A percentile compares a stretch with the other conserved stretches of the same genome.
Evolutionary conservation across 2,329 filamentous ascomycete species (phyloP).

Genomic region (Verticillium alfalfae): DNA sequence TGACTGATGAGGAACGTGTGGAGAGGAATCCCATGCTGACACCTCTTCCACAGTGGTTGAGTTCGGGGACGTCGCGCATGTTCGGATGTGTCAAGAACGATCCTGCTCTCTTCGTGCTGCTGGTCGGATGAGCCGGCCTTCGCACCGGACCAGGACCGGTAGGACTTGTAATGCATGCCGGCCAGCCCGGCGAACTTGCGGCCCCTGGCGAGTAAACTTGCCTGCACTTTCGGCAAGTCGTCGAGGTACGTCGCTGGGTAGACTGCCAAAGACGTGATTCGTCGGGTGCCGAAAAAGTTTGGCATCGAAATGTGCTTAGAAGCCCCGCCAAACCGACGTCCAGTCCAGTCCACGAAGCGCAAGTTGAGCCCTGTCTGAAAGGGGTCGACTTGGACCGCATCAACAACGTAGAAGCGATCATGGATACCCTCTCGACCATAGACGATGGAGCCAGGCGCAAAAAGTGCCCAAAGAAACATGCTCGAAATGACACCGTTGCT

Average conservation of each 20-base stretch:
- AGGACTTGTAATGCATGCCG: constrained; percentile 41
- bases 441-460: constrained; percentile 38
- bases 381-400: not conserved
- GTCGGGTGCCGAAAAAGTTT: constrained; percentile 33
- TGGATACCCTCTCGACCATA: constrained; percentile 30
- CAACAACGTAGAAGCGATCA: constrained; percentile 15
- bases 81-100: constrained; percentile 4
- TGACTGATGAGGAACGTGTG: constrained; percentile 10
- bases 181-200: constrained; percentile 35
- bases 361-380: constrained; percentile 20
- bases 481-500: constrained; percentile 47
- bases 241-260: constrained; percentile 40
- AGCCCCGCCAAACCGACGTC: constrained; percentile 35
- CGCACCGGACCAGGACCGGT: constrained; percentile 16
- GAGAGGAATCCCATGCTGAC: not conserved
- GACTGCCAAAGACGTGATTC: constrained; percentile 33
- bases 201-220: constrained; percentile 31
- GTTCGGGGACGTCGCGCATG: not conserved
- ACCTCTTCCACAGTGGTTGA: not conserved
- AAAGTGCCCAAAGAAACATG: constrained; percentile 45
- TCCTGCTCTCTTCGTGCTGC: not conserved
- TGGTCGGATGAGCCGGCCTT: not conserved
- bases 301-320: constrained; percentile 25
- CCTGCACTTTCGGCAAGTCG: constrained; percentile 9
- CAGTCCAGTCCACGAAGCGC: constrained; percentile 40